Base-by-base conservation (phyloP, 179 eudicot genomes). In the Spinacia oleracea region DNA sequence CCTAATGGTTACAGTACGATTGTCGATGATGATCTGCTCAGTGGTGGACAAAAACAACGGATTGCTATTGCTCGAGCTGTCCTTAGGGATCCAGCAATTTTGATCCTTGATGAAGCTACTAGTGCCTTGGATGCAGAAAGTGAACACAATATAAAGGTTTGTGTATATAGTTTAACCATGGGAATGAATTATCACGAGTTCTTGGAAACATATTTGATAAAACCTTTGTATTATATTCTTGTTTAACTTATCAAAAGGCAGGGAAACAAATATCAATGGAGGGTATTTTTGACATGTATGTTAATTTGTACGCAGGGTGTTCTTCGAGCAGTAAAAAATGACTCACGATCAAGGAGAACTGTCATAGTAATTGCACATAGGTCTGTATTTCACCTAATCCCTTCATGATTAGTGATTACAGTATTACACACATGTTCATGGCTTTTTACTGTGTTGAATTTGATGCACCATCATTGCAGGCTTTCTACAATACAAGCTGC, bases 51-150 rank as follows among this genome's bases (percentile, higher is more conserved):
- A 81, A 96, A 96, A 79, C 99, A 96, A 82, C 81, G 98, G 48
- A 96, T 96, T 78, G 97, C 99, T 76, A 96, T 96, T 84, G 97
- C 99, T 78, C 92, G 98, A 70, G 99, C 99, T 6, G 74, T 96
- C 70, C 89, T 96, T 59, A 88, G 99, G 84, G 97, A 96, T 83
- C 98, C 99, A 59, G 84, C 84, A 73, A 93, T 96, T 83, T 87
- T 96, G 89, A 87, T 96, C 72, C 93, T 96, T 74, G 99, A 96
- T 83, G 99, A 96, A 90, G 98, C 99, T 75, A 96, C 99, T 58
- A 96, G 99, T 83, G 99, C 98, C 77, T 86, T 93, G 78, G 99
- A 96, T 85, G 99, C 98, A 68, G 99, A 93, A 82, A 96, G 98
- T 68, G 99, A 96, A 85, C 92, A 96, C 88, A 90, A 96, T 77